These are phyloP conservation scores for Austropuccinia psidii DNA, from an alignment of 1,284 basidiomycete genomes.

Conservation along the genomic window DNA sequence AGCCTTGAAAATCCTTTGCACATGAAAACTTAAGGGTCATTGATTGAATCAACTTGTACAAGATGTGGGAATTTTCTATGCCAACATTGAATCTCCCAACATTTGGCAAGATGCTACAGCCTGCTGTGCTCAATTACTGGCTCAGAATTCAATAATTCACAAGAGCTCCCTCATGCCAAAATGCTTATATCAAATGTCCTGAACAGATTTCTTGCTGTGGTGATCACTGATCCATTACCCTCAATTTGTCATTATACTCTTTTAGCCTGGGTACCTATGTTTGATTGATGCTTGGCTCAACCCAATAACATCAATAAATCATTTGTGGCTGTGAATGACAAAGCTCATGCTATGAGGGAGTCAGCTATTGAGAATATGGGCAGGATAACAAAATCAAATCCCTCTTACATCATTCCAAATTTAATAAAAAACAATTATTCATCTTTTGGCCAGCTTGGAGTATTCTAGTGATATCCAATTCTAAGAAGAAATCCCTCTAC, in stretches of 20 bases:
- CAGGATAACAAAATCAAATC: constrained; percentile 87
- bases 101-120: constrained; percentile 86
- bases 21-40: constrained; percentile 92
- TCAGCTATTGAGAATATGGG: constrained; percentile 88
- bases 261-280: constrained; percentile 78
- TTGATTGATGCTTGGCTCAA: constrained; percentile 97
- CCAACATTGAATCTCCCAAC: constrained; percentile 84
- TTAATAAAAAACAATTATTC: constrained; percentile 90
- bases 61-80: constrained; percentile 80
- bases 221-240: constrained; percentile 93
- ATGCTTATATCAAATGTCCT: constrained; percentile 97
- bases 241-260: constrained; percentile 81
- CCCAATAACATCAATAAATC: constrained; percentile 94
- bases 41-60: constrained; percentile 94
- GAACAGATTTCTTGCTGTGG: constrained; percentile 91
- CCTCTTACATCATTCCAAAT: constrained; percentile 98
- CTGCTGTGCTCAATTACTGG: constrained; percentile 84
- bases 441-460: constrained; percentile 92
- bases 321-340: constrained; percentile 96
- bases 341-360: constrained; percentile 86
- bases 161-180: constrained; percentile 94
- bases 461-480: constrained; percentile 81
- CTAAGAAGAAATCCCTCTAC: constrained; percentile 78
- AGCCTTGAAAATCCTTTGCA: constrained; percentile 77
- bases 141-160: constrained; percentile 91